These are phyloP conservation scores for Thermoascus crustaceus DNA, from an alignment of 2,329 filamentous ascomycete genomes.

Conservation along the genomic window DNA sequence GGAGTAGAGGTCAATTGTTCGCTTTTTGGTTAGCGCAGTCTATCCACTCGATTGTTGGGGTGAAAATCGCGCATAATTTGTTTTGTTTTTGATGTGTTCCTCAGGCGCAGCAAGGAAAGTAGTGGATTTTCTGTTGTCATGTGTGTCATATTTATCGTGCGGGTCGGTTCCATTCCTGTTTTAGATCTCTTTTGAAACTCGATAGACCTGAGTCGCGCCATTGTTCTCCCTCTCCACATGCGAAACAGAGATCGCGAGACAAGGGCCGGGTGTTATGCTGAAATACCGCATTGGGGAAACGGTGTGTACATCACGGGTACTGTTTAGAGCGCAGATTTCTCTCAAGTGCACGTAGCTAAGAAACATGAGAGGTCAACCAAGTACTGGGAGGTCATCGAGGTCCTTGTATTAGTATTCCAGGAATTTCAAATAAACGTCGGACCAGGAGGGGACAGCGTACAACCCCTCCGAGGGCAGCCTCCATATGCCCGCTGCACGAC, in stretches of 20 bases:
- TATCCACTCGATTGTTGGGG: not conserved
- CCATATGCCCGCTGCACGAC: slow-evolving; percentile 1
- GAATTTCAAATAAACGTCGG: no score
- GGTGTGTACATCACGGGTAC: no score
- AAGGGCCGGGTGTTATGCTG: not conserved
- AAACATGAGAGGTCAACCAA: no score
- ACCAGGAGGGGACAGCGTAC: no score
- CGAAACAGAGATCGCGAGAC: not conserved
- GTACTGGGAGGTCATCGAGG: no score
- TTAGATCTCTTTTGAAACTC: not conserved
- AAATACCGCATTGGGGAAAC: no score
- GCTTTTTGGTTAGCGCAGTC: slow-evolving; percentile 4
- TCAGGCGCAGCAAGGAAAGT: not conserved
- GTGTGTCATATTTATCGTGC: no score
- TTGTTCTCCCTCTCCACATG: not conserved
- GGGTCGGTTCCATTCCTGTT: not conserved
- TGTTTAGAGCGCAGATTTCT: no score
- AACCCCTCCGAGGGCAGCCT: slow-evolving; percentile 1
- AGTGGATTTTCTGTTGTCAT: not conserved
- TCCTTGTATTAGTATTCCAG: no score
- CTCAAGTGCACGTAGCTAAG: no score
- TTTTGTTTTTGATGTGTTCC: slow-evolving; percentile 1
- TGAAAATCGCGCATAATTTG: not conserved
- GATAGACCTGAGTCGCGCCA: not conserved
- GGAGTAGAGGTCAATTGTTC: slow-evolving; percentile 19